phyloP scores from a whole-genome alignment of 305 asterid genomes.

The Fraxinus velutina region DNA sequence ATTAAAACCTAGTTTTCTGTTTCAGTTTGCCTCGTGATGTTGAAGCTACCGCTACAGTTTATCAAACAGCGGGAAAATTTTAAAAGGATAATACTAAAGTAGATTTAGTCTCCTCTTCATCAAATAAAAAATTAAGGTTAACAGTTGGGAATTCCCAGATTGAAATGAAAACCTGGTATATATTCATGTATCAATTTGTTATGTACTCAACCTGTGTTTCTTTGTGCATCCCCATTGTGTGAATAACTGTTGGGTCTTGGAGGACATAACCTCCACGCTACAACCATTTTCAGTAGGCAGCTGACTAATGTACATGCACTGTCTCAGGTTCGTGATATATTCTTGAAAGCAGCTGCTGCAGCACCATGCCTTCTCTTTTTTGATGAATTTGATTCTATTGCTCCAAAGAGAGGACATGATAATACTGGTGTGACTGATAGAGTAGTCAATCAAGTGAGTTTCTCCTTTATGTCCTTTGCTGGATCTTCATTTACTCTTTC shows the following conservation, averaged over 20 bases:
- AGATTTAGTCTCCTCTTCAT: background rate
- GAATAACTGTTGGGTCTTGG: background rate
- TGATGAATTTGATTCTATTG: conserved; percentile 96
- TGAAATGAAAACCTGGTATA: background rate
- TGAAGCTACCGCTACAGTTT: background rate
- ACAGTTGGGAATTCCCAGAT: background rate
- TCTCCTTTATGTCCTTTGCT: conserved; percentile 9
- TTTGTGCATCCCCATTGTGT: background rate
- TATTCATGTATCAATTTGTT: background rate
- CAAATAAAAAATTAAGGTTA: background rate
- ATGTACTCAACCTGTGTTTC: background rate
- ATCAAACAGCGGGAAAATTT: background rate
- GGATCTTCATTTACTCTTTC: conserved; percentile 3
- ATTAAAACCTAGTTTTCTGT: background rate
- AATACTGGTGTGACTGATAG: conserved; percentile 97
- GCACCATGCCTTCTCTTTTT: conserved; percentile 93
- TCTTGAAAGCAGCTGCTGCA: conserved; percentile 92
- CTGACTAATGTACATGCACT: conserved; percentile 23
- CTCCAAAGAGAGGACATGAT: conserved; percentile 96
- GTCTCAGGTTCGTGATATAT: conserved; percentile 83
- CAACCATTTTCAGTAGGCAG: conserved; percentile 4
- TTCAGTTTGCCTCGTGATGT: background rate
- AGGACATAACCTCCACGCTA: background rate
- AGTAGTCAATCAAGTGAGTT: conserved; percentile 84
- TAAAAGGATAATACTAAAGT: background rate